phyloP scores from a whole-genome alignment of 331 rosid genomes.

The Acacia pycnantha region DNA sequence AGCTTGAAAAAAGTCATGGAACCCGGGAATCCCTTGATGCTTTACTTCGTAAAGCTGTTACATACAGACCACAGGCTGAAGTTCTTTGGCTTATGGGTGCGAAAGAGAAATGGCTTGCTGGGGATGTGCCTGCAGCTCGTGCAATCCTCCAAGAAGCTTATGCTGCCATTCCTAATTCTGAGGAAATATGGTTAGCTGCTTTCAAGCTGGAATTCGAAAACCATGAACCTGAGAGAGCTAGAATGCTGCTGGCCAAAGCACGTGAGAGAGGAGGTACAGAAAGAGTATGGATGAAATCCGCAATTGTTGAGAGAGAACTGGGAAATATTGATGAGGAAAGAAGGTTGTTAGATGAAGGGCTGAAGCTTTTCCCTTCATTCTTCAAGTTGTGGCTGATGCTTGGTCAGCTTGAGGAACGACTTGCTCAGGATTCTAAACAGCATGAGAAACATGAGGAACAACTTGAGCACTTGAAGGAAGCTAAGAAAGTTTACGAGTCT shows the following conservation, averaged over 20 bases:
- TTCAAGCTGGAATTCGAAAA: constrained; percentile 95
- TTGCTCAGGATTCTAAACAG: constrained; percentile 64
- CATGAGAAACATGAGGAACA: constrained; percentile 57
- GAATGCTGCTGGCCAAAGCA: constrained; percentile 88
- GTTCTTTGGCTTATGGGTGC: constrained; percentile 99
- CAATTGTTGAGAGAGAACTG: constrained; percentile 90
- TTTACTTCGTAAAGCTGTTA: constrained; percentile 79
- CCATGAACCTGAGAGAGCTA: constrained; percentile 89
- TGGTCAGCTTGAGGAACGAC: constrained; percentile 89
- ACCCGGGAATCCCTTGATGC: constrained; percentile 59
- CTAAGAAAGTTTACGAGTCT: constrained; percentile 50
- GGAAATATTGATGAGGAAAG: constrained; percentile 81
- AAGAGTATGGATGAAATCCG: constrained; percentile 91
- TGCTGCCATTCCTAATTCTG: constrained; percentile 91
- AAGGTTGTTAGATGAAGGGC: constrained; percentile 77
- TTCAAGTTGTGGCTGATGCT: constrained; percentile 95
- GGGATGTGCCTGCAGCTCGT: constrained; percentile 87
- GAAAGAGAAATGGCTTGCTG: constrained; percentile 96
- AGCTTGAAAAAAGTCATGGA: constrained; percentile 61
- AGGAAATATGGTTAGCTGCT: constrained; percentile 95
- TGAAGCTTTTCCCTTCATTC: constrained; percentile 74
- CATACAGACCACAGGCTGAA: constrained; percentile 91
- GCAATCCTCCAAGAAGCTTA: constrained; percentile 90
- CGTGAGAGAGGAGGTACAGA: constrained; percentile 89
- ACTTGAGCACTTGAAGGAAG: constrained; percentile 61